Evolutionary conservation across 75 land plant species (phyloP).

Genomic region (Sequoia sempervirens): DNA sequence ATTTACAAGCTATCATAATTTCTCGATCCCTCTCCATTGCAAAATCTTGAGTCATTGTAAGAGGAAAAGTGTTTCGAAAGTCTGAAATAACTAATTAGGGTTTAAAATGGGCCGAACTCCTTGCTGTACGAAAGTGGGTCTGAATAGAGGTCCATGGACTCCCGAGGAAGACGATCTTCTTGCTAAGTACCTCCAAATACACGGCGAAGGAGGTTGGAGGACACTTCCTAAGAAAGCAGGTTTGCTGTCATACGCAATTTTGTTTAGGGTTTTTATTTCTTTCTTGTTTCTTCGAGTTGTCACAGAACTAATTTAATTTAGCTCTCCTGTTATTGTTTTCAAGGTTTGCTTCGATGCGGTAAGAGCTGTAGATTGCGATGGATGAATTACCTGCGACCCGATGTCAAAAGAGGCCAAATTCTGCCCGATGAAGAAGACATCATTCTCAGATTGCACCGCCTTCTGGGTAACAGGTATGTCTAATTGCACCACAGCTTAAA

Average conservation of each 20-base stretch:
- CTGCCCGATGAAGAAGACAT: constrained; percentile 19
- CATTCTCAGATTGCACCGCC: constrained; percentile 18
- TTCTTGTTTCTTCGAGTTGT: no score
- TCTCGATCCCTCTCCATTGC: background rate
- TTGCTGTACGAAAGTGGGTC: constrained; percentile 32
- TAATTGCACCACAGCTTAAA: background rate
- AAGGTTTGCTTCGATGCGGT: constrained; percentile 21
- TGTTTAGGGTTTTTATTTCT: background rate
- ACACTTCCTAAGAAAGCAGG: constrained; percentile 32
- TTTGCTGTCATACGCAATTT: background rate
- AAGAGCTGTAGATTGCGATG: constrained; percentile 28
- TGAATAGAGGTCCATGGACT: constrained; percentile 50
- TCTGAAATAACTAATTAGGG: background rate
- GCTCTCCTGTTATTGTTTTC: background rate
- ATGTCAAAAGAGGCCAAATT: constrained; percentile 19
- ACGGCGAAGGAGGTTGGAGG: constrained; percentile 47
- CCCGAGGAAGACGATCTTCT: constrained; percentile 35
- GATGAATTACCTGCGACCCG: constrained; percentile 25
- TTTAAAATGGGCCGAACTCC: constrained; percentile 13
- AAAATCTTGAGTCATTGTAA: no score
- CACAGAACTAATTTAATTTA: background rate
- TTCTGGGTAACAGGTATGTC: constrained; percentile 23
- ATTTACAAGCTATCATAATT: background rate
- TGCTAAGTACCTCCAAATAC: constrained; percentile 11
- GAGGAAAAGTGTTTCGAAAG: background rate